Evolutionary conservation across 495 filamentous ascomycete species (phyloP).

Genomic region (Cudoniella acicularis): DNA sequence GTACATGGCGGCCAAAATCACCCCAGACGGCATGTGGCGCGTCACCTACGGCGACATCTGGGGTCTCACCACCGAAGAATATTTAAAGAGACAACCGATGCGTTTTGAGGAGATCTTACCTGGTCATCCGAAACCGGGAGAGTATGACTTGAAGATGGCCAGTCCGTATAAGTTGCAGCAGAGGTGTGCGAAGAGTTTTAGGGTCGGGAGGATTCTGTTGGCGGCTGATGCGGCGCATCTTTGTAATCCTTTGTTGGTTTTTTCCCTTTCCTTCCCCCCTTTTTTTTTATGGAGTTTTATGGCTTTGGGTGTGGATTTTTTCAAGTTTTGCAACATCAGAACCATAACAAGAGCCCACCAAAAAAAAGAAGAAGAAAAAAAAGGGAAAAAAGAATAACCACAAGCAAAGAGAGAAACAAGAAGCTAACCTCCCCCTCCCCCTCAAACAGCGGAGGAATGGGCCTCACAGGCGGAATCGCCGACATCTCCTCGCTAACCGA

Average conservation of each 20-base stretch:
- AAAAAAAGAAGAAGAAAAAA: too few species aligned
- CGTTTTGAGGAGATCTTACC: constrained; percentile 55
- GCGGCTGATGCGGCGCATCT: constrained; percentile 59
- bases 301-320: too few species aligned
- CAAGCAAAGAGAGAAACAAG: too few species aligned
- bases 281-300: too few species aligned
- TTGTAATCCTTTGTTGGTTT: constrained; percentile 43
- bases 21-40: constrained; percentile 53
- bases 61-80: constrained; percentile 49
- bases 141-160: constrained; percentile 52
- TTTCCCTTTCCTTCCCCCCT: neutral
- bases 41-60: constrained; percentile 56
- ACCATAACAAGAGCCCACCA: too few species aligned
- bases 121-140: constrained; percentile 51
- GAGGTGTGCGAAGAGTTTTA: constrained; percentile 51
- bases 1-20: constrained; percentile 59
- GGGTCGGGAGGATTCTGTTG: constrained; percentile 53
- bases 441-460: constrained; percentile 50
- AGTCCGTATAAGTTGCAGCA: constrained; percentile 61
- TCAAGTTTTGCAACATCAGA: too few species aligned
- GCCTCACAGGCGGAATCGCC: constrained; percentile 58
- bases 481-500: constrained; percentile 58
- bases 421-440: too few species aligned
- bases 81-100: constrained; percentile 46
- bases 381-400: too few species aligned